A percentile compares a stretch with the other conserved stretches of the same genome.
Conservation (phyloP, 2,329 filamentous ascomycete species). For the Dichotomopilus funicola region DNA sequence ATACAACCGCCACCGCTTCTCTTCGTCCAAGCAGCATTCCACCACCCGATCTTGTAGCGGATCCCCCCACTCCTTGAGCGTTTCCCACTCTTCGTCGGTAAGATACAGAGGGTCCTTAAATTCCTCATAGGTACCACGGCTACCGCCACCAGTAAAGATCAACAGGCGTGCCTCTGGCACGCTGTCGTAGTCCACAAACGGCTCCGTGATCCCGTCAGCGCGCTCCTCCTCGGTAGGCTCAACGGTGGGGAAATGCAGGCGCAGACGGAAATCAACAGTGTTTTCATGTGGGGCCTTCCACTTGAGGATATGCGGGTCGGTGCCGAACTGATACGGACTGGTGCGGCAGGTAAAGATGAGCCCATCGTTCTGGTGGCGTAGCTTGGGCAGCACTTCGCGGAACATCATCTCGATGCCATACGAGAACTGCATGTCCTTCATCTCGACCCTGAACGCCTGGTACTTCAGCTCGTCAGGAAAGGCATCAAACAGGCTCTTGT, state of each 20-base stretch:
- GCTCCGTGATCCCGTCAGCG: slow-evolving; percentile 55
- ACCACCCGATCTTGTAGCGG: slow-evolving; percentile 83
- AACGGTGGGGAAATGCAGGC: slow-evolving; percentile 66
- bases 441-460: slow-evolving; percentile 73
- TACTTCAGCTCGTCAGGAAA: slow-evolving; percentile 64
- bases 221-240: slow-evolving; percentile 62
- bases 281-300: slow-evolving; percentile 97
- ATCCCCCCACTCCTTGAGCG: slow-evolving; percentile 64
- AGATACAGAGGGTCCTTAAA: slow-evolving; percentile 61
- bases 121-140: slow-evolving; percentile 50
- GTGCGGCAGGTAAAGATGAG: slow-evolving; percentile 95
- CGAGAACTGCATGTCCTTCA: slow-evolving; percentile 83
- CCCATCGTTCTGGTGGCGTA: slow-evolving; percentile 92
- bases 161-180: slow-evolving; percentile 68
- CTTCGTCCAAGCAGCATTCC: slow-evolving; percentile 76
- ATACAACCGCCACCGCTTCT: slow-evolving; percentile 75
- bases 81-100: slow-evolving; percentile 74
- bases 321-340: slow-evolving; percentile 81
- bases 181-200: slow-evolving; percentile 72
- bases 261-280: slow-evolving; percentile 84
- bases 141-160: slow-evolving; percentile 57
- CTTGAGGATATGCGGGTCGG: slow-evolving; percentile 89
- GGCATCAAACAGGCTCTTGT: slow-evolving; percentile 53
- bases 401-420: slow-evolving; percentile 95
- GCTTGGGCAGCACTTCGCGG: slow-evolving; percentile 69